These are phyloP conservation scores for Pseudocercospora fuligena DNA, from an alignment of 2,329 filamentous ascomycete species.

Conservation along the genomic window DNA sequence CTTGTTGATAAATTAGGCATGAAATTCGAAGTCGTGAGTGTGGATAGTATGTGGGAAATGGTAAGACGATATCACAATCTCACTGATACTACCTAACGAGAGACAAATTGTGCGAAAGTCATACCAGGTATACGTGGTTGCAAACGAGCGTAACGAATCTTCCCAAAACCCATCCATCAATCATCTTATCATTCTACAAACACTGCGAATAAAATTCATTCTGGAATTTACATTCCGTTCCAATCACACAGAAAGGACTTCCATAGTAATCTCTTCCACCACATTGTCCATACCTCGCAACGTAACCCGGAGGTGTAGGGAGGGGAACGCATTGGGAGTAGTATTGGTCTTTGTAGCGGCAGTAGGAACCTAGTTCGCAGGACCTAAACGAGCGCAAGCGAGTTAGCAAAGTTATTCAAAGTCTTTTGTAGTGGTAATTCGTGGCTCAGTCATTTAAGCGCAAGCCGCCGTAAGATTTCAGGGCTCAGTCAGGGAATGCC, in stretches of 20 bases:
- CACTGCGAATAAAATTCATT: conserved; percentile 12
- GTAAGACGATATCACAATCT: neutral
- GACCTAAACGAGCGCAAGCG: neutral
- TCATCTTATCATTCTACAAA: conserved; percentile 4
- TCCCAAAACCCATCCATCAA: neutral
- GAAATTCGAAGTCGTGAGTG: conserved; percentile 17
- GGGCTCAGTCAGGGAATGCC: neutral
- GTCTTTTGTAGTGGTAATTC: too few species aligned
- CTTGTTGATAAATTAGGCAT: neutral
- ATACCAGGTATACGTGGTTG: too few species aligned
- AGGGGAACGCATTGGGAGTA: conserved; percentile 8
- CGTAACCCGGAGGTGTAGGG: conserved; percentile 2
- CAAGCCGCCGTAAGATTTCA: neutral
- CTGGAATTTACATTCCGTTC: neutral
- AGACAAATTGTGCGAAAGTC: neutral
- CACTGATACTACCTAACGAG: neutral
- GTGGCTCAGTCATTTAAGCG: too few species aligned
- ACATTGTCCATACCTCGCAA: conserved; percentile 2
- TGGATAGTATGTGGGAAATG: conserved; percentile 12
- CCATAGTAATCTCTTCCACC: conserved; percentile 6
- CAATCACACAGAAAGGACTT: neutral
- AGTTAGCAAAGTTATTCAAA: neutral
- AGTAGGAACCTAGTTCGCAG: conserved; percentile 6
- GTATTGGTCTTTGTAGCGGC: conserved; percentile 5
- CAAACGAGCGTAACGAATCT: neutral